Percentiles rank a stretch among this genome's conserved stretches.
Conservation (phyloP, 345 rosid species). For the Hibiscus tridactylites region DNA sequence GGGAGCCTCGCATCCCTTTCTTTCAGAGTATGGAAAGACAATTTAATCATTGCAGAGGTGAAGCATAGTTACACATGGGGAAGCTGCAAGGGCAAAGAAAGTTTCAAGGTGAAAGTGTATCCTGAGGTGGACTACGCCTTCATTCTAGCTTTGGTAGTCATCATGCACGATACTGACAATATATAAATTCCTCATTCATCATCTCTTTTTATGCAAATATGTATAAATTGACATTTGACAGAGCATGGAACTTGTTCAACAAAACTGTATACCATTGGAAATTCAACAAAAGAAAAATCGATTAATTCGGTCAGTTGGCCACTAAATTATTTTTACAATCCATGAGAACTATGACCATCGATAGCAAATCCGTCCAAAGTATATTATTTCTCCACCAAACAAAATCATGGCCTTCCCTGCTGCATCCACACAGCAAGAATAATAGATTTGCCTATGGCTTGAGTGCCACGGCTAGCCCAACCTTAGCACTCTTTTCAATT, state of each 20-base stretch:
- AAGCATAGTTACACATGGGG: conserved; percentile 50
- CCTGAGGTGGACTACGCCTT: conserved; percentile 81
- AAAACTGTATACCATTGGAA: not conserved
- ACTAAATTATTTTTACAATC: conserved; percentile 29
- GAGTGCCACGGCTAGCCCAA: conserved; percentile 80
- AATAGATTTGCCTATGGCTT: conserved; percentile 42
- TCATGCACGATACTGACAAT: conserved; percentile 46
- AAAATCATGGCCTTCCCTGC: not conserved
- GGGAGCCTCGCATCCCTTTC: conserved; percentile 49
- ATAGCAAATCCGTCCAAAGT: conserved; percentile 11
- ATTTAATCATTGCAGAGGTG: conserved; percentile 56
- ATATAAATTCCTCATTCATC: not conserved
- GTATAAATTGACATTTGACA: not conserved
- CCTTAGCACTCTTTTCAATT: conserved; percentile 83
- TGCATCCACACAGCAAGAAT: conserved; percentile 1
- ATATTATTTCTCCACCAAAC: conserved; percentile 21
- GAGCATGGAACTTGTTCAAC: not conserved
- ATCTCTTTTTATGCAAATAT: too few relatives aligned
- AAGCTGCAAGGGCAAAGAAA: conserved; percentile 61
- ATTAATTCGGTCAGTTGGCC: not conserved
- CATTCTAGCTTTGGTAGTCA: conserved; percentile 52
- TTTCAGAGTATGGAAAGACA: conserved; percentile 44
- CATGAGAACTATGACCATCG: conserved; percentile 11
- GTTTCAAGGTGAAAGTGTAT: conserved; percentile 45
- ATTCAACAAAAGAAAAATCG: conserved; percentile 6